These are phyloP conservation scores for Atkinsonella texensis DNA, from an alignment of 2,329 filamentous ascomycete genomes.

Conservation along the genomic window DNA sequence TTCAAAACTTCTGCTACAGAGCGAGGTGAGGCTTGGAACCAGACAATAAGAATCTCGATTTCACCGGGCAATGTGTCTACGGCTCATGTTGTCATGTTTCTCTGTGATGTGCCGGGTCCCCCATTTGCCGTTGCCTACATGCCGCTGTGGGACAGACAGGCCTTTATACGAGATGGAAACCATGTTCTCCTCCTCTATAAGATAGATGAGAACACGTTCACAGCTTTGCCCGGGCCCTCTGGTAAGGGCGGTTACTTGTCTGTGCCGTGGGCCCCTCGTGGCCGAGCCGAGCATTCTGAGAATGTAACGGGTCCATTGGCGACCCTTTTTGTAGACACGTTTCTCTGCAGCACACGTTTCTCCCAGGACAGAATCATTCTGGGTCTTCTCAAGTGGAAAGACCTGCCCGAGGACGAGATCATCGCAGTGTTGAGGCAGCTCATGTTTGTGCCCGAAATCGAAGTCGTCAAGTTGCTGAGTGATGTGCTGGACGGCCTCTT, in stretches of 20 bases:
- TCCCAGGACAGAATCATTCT: constrained; percentile 84
- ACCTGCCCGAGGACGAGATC: constrained; percentile 59
- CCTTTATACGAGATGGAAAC: constrained; percentile 76
- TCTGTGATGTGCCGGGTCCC: constrained; percentile 74
- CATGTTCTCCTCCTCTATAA: constrained; percentile 78
- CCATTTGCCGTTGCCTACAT: constrained; percentile 90
- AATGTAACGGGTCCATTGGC: constrained; percentile 73
- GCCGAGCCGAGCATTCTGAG: constrained; percentile 53
- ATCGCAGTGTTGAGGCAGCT: constrained; percentile 67
- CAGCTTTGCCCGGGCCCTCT: constrained; percentile 42
- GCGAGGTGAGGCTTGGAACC: constrained; percentile 72
- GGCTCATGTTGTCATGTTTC: constrained; percentile 78
- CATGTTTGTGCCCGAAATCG: constrained; percentile 90
- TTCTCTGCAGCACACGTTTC: constrained; percentile 86
- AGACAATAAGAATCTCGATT: constrained; percentile 74
- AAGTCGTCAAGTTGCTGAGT: constrained; percentile 85
- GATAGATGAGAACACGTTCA: constrained; percentile 82
- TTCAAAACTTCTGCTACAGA: constrained; percentile 80
- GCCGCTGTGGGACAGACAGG: constrained; percentile 84
- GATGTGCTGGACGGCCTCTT: constrained; percentile 89
- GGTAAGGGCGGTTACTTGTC: constrained; percentile 81
- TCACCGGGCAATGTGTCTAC: constrained; percentile 67
- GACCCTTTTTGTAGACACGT: constrained; percentile 67
- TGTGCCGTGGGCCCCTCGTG: constrained; percentile 64
- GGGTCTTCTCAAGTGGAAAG: constrained; percentile 76